Evolutionary conservation across 1,284 basidiomycete genomes (phyloP).

Genomic region (Cutaneotrichosporon mucoides): DNA sequence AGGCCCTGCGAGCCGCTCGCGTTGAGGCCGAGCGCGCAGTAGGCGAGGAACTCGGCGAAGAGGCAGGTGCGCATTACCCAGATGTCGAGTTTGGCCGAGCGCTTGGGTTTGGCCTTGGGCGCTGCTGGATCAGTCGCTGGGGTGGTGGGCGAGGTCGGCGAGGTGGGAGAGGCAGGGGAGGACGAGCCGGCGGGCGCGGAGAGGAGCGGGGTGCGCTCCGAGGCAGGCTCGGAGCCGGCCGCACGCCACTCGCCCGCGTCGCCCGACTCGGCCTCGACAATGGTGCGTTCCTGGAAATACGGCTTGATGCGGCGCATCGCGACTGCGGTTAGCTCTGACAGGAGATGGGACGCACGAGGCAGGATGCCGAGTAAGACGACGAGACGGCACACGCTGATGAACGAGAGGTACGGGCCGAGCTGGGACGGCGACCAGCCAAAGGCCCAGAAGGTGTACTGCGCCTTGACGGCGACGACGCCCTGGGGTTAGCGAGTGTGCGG

Average conservation of each 20-base stretch:
- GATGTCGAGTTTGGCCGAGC: slow-evolving; percentile 42
- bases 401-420: slow-evolving; percentile 71
- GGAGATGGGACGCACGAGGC: slow-evolving; percentile 50
- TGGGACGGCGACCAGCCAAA: slow-evolving; percentile 72
- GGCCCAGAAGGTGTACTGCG: slow-evolving; percentile 63
- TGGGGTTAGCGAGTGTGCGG: slow-evolving; percentile 53
- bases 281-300: slow-evolving; percentile 19
- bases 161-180: not conserved
- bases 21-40: slow-evolving; percentile 52
- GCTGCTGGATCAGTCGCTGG: not conserved
- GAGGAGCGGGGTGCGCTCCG: slow-evolving; percentile 10
- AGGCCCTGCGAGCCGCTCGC: slow-evolving; percentile 9
- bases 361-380: slow-evolving; percentile 61
- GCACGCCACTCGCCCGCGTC: slow-evolving; percentile 1
- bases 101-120: slow-evolving; percentile 17
- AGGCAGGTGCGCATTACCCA: slow-evolving; percentile 40
- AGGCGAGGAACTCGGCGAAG: slow-evolving; percentile 58
- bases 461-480: slow-evolving; percentile 62
- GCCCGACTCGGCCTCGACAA: slow-evolving; percentile 11
- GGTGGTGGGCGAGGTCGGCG: not conserved
- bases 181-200: not conserved
- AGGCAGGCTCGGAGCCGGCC: not conserved
- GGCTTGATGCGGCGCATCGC: slow-evolving; percentile 44
- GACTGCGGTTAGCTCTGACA: slow-evolving; percentile 21
- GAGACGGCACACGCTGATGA: slow-evolving; percentile 60